phyloP scores from a whole-genome alignment of 2,329 filamentous ascomycete genomes.

The Ceratocystis cubensis region DNA sequence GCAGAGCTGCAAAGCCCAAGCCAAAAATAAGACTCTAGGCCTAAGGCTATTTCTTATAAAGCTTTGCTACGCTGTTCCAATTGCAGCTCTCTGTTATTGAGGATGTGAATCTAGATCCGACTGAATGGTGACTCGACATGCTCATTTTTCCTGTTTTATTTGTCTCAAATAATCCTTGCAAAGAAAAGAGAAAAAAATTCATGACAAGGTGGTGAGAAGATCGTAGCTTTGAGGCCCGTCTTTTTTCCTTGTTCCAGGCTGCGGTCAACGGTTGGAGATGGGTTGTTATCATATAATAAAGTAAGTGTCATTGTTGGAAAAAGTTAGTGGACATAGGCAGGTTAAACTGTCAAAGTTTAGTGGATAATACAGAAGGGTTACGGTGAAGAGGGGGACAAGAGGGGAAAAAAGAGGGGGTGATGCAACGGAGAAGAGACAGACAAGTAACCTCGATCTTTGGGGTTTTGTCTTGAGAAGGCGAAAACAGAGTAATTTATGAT shows the following conservation, averaged over 20 bases:
- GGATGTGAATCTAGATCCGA: too few relatives aligned
- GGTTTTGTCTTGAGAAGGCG: background rate
- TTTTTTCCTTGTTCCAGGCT: background rate
- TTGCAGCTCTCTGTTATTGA: too few relatives aligned
- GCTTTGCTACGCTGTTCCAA: too few relatives aligned
- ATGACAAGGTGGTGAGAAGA: background rate
- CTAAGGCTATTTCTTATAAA: too few relatives aligned
- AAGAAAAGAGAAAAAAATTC: background rate
- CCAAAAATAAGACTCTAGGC: too few relatives aligned
- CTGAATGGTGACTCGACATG: too few relatives aligned
- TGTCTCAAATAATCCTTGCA: background rate
- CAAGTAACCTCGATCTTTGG: background rate
- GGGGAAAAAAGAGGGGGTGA: background rate
- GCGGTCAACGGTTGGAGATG: background rate
- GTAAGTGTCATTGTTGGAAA: too few relatives aligned
- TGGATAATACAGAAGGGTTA: background rate
- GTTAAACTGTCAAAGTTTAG: background rate
- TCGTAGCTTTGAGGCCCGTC: background rate
- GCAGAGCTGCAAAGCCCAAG: too few relatives aligned
- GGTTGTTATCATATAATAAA: background rate
- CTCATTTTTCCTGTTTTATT: background rate
- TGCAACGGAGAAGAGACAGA: background rate
- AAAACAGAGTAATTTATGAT: background rate
- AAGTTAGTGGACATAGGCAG: background rate
- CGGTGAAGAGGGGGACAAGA: background rate